These are phyloP conservation scores for Epichloe brachyelytri DNA, from an alignment of 2,329 filamentous ascomycete species.

Conservation along the genomic window DNA sequence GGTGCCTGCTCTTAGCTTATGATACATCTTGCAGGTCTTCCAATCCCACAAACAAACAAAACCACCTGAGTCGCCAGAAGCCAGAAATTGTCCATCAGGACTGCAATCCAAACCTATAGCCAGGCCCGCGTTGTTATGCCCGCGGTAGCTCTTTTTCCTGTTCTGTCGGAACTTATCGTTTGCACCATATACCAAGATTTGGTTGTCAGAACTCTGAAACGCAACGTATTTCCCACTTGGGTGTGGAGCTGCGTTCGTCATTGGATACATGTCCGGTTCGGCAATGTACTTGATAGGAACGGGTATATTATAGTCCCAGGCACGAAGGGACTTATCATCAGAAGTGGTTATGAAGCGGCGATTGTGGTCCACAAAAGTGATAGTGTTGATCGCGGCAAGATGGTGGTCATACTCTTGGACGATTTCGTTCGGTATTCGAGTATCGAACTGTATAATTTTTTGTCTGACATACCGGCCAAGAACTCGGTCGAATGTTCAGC, in stretches of 20 bases:
- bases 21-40: constrained; percentile 99
- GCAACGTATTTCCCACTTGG: constrained; percentile 89
- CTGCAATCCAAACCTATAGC: constrained; percentile 81
- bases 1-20: constrained; percentile 81
- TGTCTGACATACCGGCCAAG: constrained; percentile 92
- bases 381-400: constrained; percentile 92
- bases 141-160: constrained; percentile 89
- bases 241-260: constrained; percentile 75
- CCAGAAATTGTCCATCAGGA: constrained; percentile 85
- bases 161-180: constrained; percentile 96
- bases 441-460: constrained; percentile 97
- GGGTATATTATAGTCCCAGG: constrained; percentile 97
- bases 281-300: constrained; percentile 98
- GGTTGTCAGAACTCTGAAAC: constrained; percentile 88
- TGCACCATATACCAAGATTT: constrained; percentile 88
- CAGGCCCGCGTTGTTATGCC: constrained; percentile 91
- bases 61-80: constrained; percentile 74
- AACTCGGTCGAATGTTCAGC: constrained; percentile 73
- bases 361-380: constrained; percentile 90
- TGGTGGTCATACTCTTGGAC: constrained; percentile 99
- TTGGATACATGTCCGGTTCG: constrained; percentile 94
- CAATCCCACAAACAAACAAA: constrained; percentile 97
- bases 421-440: constrained; percentile 58
- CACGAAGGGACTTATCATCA: constrained; percentile 89
- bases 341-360: constrained; percentile 95